These are phyloP conservation scores for Saitoella complicata DNA, from an alignment of 805 yeast genomes.

Conservation along the genomic window DNA sequence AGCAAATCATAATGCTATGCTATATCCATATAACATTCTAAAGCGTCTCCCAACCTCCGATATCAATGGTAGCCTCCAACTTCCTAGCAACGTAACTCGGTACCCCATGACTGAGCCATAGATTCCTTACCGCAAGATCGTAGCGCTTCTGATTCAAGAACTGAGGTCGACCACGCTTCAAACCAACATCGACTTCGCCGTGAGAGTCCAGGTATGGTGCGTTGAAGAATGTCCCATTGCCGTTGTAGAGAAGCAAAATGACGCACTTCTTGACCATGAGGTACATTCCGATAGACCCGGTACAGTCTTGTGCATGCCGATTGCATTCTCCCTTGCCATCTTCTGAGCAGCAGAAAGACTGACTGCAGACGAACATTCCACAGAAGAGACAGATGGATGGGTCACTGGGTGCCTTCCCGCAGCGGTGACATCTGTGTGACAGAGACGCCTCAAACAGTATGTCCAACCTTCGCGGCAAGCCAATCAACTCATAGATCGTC, in stretches of 20 bases:
- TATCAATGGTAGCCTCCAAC: constrained; percentile 62
- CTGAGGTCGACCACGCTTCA: constrained; percentile 54
- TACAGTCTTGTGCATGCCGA: constrained; percentile 41
- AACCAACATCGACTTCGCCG: constrained; percentile 69
- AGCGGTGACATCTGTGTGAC: constrained; percentile 20
- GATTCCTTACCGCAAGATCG: constrained; percentile 42
- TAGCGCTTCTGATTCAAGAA: constrained; percentile 46
- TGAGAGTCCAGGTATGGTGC: constrained; percentile 77
- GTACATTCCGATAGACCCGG: constrained; percentile 53
- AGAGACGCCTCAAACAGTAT: constrained; percentile 43
- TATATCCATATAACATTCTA: constrained; percentile 19
- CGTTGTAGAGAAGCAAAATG: constrained; percentile 45
- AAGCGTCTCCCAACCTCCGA: constrained; percentile 92
- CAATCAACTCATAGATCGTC: constrained; percentile 41
- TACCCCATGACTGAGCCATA: constrained; percentile 69
- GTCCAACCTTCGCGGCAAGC: constrained; percentile 52
- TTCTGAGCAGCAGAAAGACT: constrained; percentile 31
- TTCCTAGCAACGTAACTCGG: constrained; percentile 64
- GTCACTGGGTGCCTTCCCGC: constrained; percentile 28
- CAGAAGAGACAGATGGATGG: constrained; percentile 83
- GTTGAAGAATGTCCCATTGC: constrained; percentile 67
- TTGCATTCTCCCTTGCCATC: constrained; percentile 58
- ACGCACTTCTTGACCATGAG: constrained; percentile 55
- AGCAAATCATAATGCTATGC: not conserved
- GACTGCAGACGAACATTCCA: constrained; percentile 52